Conservation (phyloP, 495 filamentous ascomycete species). For the Glutinoglossum americanum region DNA sequence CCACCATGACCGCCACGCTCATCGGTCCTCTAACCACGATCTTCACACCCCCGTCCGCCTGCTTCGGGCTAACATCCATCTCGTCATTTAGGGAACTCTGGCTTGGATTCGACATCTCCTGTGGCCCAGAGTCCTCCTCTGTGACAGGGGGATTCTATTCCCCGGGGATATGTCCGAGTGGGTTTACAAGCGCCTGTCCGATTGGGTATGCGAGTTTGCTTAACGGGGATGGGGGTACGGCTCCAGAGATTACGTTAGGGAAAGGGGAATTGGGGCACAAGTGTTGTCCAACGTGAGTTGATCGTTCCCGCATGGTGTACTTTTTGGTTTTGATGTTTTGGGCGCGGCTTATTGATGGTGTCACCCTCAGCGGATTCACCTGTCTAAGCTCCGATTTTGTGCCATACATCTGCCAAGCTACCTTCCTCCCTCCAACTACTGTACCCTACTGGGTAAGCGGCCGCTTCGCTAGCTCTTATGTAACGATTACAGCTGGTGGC, state of each 20-base stretch:
- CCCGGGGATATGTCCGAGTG: background rate
- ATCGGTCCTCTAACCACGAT: background rate
- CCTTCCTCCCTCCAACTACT: background rate
- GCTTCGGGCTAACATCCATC: background rate
- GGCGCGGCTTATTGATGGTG: too few species aligned
- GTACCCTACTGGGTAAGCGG: background rate
- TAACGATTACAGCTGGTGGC: background rate
- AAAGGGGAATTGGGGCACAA: background rate
- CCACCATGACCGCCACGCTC: too few species aligned
- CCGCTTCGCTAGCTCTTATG: background rate
- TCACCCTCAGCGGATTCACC: background rate
- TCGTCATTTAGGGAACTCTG: background rate
- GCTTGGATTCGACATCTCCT: background rate
- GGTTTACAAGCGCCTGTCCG: background rate
- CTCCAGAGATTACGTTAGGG: background rate
- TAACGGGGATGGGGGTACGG: too few species aligned
- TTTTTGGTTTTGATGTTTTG: too few species aligned
- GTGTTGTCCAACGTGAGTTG: background rate
- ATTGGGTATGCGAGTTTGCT: background rate
- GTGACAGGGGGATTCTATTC: background rate
- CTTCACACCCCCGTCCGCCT: background rate
- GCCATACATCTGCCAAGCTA: background rate
- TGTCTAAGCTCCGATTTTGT: background rate
- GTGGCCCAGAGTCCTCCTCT: background rate
- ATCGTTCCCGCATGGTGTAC: too few species aligned